These are phyloP conservation scores for Verticillium zaregamsianum DNA, from an alignment of 2,329 filamentous ascomycete species.

Conservation along the genomic window DNA sequence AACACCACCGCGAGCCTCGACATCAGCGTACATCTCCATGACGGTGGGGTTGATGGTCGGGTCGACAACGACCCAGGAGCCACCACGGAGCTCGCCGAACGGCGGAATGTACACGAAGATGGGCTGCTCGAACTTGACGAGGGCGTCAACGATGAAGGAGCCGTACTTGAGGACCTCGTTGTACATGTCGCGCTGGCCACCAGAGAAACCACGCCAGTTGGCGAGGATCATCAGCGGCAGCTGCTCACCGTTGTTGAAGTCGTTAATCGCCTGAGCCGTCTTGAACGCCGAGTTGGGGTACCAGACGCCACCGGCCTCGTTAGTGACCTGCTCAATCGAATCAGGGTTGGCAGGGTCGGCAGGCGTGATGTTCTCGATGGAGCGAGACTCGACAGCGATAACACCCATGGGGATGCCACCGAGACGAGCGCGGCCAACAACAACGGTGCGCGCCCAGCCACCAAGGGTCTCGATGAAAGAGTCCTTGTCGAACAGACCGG, in stretches of 20 bases:
- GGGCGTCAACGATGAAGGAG: conserved; percentile 96
- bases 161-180: conserved; percentile 99
- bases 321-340: conserved; percentile 91
- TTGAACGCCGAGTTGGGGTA: conserved; percentile 99
- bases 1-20: conserved; percentile 91
- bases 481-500: conserved; percentile 92
- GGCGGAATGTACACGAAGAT: conserved; percentile 99
- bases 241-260: conserved; percentile 99
- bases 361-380: conserved; percentile 93
- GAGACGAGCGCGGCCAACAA: conserved; percentile 91
- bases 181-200: conserved; percentile 99
- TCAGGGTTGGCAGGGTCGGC: conserved; percentile 97
- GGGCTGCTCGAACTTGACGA: conserved; percentile 97
- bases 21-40: conserved; percentile 99
- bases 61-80: conserved; percentile 98
- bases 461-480: conserved; percentile 96
- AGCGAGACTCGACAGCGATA: conserved; percentile 92
- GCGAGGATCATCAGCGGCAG: conserved; percentile 97
- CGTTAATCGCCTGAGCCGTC: conserved; percentile 96
- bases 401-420: conserved; percentile 98
- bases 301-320: conserved; percentile 98
- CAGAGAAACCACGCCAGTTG: conserved; percentile 99
- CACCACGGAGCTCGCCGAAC: conserved; percentile 93
- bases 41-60: conserved; percentile 93
- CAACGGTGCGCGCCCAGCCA: conserved; percentile 95